Evolutionary conservation across 805 yeast species (phyloP).

Genomic region (Lipomyces yamanashiensis): DNA sequence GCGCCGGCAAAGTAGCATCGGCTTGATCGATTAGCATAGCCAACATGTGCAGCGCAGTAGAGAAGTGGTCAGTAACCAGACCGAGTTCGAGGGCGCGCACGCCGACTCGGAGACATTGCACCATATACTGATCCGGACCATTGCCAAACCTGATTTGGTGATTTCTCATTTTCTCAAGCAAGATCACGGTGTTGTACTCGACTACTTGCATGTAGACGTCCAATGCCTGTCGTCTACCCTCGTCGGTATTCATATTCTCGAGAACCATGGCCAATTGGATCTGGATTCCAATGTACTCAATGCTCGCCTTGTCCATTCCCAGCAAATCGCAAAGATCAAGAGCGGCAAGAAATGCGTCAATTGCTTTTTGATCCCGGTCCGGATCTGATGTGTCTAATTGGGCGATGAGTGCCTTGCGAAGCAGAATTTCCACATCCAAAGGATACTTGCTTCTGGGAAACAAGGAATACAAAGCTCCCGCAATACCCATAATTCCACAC

Average conservation of each 20-base stretch:
- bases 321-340: slow-evolving; percentile 62
- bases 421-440: slow-evolving; percentile 65
- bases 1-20: slow-evolving; percentile 37
- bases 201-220: slow-evolving; percentile 68
- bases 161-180: too few species aligned
- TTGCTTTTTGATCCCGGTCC: slow-evolving; percentile 59
- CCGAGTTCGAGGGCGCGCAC: slow-evolving; percentile 64
- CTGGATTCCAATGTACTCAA: slow-evolving; percentile 89
- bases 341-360: slow-evolving; percentile 75
- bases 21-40: slow-evolving; percentile 34
- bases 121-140: slow-evolving; percentile 50
- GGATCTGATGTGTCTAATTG: slow-evolving; percentile 61
- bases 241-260: slow-evolving; percentile 62
- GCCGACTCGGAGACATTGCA: slow-evolving; percentile 71
- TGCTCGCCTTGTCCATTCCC: slow-evolving; percentile 62
- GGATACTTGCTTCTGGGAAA: slow-evolving; percentile 51
- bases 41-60: slow-evolving; percentile 51
- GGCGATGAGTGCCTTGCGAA: slow-evolving; percentile 81
- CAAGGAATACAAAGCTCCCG: background rate
- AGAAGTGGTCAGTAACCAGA: too few species aligned
- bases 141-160: too few species aligned
- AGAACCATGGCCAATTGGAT: slow-evolving; percentile 86
- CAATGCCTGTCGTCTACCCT: slow-evolving; percentile 58
- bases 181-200: slow-evolving; percentile 45
- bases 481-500: slow-evolving; percentile 10